Evolutionary conservation across 148 eudicot species (phyloP), one percentile per base, ranked within the genome.

Genomic region (Polygonum maritimum): DNA sequence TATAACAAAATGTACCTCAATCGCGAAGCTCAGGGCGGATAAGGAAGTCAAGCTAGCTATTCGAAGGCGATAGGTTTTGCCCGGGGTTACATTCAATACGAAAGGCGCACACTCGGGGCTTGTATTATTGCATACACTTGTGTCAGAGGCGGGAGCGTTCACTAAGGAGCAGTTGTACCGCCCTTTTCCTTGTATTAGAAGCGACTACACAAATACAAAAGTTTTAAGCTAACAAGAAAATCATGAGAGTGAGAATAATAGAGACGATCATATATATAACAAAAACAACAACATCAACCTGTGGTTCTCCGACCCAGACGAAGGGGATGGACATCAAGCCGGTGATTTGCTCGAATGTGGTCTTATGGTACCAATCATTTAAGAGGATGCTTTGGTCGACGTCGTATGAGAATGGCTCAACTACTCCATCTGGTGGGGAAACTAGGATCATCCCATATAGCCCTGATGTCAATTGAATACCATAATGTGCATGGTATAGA

Each of bases 261-360:
- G 0, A 12, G 38, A 7, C 12, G 2, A 31, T 9, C 1, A 5
- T 3, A 26, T 26, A 26, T 26, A 26, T 26, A 26, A 26, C 31
- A 26, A 26, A 26, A 26, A 69, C 5, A 15, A 9, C 6, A 38
- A 9, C n/a, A 10, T 16, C 18, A 81, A 38, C 98, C 91, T 93
- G 87, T 78, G 98, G 98, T 80, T 93, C 98, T 3, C 90, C 92
- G 52, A 89, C 92, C 92, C 94, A 93, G n/a, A 65, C 84, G 69
- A 91, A 91, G 75, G 94, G 94, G 35, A 79, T 76, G 7, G 97
- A 88, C 33, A 86, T 72, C n/a, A 93, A 81, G 5, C 90, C 91
- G 31, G 81, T 78, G 73, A 92, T 81, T 55, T 84, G 87, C 75
- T 94, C 97, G 63, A 54, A 69, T 7, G 94, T 73, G 78, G 83